These are phyloP conservation scores for Cercospora canescens DNA, from an alignment of 2,329 filamentous ascomycete genomes.

Conservation along the genomic window DNA sequence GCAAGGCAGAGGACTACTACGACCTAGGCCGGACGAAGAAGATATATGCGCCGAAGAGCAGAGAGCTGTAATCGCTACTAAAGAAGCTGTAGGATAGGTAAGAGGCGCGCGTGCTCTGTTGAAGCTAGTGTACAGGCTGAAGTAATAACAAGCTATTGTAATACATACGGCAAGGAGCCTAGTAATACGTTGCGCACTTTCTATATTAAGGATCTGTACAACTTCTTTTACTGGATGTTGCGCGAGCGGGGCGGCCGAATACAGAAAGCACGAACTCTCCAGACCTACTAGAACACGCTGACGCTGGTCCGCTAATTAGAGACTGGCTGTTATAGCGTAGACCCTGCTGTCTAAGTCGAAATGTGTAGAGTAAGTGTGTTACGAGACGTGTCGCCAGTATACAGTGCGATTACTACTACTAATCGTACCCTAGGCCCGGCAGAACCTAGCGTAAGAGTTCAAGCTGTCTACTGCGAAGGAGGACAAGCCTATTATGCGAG, in stretches of 20 bases:
- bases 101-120: neutral
- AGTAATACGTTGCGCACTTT: neutral
- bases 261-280: neutral
- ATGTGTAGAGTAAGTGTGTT: neutral
- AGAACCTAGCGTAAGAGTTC: constrained; percentile 18
- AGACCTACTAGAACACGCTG: constrained; percentile 5
- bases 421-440: neutral
- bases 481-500: constrained; percentile 11
- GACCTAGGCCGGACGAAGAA: constrained; percentile 5
- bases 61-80: neutral
- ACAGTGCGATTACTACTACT: too few relatives aligned
- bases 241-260: neutral
- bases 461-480: constrained; percentile 16
- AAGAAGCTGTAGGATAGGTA: constrained; percentile 9
- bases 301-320: constrained; percentile 1
- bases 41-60: constrained; percentile 8
- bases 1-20: neutral
- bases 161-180: neutral
- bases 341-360: neutral
- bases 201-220: neutral
- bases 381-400: too few relatives aligned
- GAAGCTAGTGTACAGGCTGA: neutral
- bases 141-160: neutral
- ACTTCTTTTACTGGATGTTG: constrained; percentile 6
- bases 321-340: neutral